Conservation (phyloP, 768 basidiomycete species). For the Russula brevipes region DNA sequence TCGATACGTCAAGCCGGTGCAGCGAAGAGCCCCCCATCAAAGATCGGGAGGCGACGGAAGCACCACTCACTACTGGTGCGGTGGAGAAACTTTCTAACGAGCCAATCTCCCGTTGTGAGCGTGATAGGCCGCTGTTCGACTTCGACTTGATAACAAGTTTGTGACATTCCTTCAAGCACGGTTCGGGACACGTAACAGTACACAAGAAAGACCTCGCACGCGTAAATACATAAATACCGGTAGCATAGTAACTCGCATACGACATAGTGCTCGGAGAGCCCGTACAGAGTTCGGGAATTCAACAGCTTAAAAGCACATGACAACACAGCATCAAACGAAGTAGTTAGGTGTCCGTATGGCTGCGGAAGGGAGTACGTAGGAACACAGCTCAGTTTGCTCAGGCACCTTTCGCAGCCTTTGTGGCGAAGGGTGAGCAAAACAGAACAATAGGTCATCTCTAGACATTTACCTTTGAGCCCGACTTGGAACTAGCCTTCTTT, state of each 20-base stretch:
- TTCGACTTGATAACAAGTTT: neutral
- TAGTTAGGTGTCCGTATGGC: neutral
- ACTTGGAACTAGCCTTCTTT: constrained; percentile 28
- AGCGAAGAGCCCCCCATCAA: neutral
- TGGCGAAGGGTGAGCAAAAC: neutral
- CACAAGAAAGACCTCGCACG: constrained; percentile 17
- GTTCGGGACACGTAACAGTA: constrained; percentile 12
- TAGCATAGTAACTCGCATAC: constrained; percentile 13
- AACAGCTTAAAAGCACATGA: neutral
- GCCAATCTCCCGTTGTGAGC: too few relatives aligned
- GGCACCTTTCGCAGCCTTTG: constrained; percentile 8
- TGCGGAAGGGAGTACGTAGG: neutral
- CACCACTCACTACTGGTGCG: too few relatives aligned
- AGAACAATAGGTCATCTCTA: neutral
- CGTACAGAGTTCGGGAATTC: constrained; percentile 11
- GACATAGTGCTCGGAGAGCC: constrained; percentile 1
- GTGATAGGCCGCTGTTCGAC: too few relatives aligned
- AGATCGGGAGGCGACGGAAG: neutral
- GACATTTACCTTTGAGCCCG: constrained; percentile 8
- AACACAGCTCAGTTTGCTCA: neutral
- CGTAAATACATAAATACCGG: constrained; percentile 24
- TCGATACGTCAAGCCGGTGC: neutral
- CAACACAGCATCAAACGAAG: neutral
- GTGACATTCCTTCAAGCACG: constrained; percentile 1
- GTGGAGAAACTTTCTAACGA: too few relatives aligned